Conservation (phyloP, 2,329 filamentous ascomycete genomes). For the Metarhizium album region DNA sequence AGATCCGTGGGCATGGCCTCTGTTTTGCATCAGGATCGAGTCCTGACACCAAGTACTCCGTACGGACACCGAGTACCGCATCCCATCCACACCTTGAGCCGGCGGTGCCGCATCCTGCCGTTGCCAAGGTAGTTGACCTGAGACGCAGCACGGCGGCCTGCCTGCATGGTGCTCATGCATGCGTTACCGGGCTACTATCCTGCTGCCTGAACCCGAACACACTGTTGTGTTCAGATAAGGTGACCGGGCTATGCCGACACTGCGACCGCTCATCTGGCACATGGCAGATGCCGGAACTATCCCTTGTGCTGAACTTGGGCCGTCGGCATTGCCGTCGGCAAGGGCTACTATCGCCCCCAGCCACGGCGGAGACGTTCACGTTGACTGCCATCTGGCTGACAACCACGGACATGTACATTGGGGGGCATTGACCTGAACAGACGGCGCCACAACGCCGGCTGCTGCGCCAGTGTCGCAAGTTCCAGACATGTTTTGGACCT, state of each 20-base stretch:
- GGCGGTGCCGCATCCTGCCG: neutral
- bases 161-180: no score
- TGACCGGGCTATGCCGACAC: neutral
- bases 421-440: no score
- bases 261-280: neutral
- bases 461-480: neutral
- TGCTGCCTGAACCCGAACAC: neutral
- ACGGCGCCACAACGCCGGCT: neutral
- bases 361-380: no score
- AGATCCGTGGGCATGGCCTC: no score
- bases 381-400: no score
- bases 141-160: no score
- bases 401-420: no score
- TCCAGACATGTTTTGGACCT: neutral
- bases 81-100: neutral
- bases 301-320: neutral
- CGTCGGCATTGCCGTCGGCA: neutral
- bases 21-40: no score
- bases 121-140: neutral
- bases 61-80: neutral
- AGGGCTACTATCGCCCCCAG: no score
- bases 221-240: neutral
- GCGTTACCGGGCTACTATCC: neutral
- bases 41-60: no score
- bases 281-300: neutral